These are phyloP conservation scores for Neurospora tetraspora DNA, from an alignment of 495 filamentous ascomycete genomes.

Conservation along the genomic window DNA sequence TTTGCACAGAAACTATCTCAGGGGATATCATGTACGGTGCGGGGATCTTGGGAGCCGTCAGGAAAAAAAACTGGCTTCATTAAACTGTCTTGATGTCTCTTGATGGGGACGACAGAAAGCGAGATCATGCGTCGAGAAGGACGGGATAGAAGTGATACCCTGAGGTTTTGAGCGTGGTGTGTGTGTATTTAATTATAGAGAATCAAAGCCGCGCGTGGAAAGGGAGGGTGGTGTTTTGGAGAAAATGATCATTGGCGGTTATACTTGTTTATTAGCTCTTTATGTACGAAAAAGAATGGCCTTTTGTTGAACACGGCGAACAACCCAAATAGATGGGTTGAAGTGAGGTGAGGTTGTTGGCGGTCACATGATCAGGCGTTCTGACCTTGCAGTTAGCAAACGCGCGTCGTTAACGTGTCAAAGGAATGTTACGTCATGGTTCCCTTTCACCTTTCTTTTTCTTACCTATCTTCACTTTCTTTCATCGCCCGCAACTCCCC, in stretches of 20 bases:
- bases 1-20: background rate
- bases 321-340: background rate
- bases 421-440: background rate
- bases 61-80: background rate
- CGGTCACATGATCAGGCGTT: constrained; percentile 17
- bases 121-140: background rate
- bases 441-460: background rate
- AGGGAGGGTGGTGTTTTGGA: background rate
- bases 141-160: background rate
- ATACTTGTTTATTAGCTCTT: background rate
- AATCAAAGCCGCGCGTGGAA: background rate
- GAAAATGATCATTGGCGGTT: background rate
- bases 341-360: background rate
- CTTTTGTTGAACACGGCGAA: background rate
- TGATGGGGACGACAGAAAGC: background rate
- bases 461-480: background rate
- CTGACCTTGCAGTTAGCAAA: background rate
- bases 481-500: background rate
- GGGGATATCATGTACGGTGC: background rate
- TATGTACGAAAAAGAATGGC: background rate
- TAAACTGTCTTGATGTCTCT: background rate
- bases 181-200: background rate
- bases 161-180: background rate
- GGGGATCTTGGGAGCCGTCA: background rate
- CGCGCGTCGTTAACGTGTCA: background rate